Percentiles rank a stretch among this genome's conserved stretches.
Conservation (phyloP, 2,329 filamentous ascomycete species). For the Fusarium newnesense region DNA sequence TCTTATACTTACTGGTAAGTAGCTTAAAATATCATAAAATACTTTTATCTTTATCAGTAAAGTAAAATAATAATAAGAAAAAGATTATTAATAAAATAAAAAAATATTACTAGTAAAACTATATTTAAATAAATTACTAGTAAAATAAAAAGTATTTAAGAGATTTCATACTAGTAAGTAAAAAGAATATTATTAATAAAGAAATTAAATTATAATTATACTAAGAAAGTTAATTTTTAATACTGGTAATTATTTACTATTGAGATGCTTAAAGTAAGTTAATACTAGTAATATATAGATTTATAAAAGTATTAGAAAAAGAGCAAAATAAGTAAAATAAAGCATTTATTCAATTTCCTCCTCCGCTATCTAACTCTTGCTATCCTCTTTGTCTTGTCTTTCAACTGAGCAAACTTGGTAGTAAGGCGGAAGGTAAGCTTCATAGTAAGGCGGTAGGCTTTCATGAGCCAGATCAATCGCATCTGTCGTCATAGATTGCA, state of each 20-base stretch:
- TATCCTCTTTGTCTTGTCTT: neutral
- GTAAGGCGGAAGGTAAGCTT: neutral
- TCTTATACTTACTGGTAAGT: neutral
- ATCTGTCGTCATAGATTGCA: neutral
- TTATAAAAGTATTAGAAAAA: neutral
- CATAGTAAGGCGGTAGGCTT: neutral
- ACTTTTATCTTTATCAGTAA: neutral
- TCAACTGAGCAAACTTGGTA: neutral
- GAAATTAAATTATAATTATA: no score
- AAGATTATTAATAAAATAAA: no score
- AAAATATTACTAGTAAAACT: no score
- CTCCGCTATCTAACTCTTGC: neutral
- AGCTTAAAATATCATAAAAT: neutral
- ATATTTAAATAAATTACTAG: no score
- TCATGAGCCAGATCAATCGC: neutral
- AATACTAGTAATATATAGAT: neutral
- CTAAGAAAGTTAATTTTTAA: no score
- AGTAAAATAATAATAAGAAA: no score
- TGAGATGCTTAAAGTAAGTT: neutral
- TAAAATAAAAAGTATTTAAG: neutral
- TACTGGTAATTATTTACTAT: no score
- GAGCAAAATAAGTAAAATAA: no score
- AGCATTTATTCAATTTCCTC: neutral
- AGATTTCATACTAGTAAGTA: neutral
- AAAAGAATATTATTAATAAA: no score